Base-by-base conservation (phyloP, 495 filamentous ascomycete genomes). In the Xylona heveae region DNA sequence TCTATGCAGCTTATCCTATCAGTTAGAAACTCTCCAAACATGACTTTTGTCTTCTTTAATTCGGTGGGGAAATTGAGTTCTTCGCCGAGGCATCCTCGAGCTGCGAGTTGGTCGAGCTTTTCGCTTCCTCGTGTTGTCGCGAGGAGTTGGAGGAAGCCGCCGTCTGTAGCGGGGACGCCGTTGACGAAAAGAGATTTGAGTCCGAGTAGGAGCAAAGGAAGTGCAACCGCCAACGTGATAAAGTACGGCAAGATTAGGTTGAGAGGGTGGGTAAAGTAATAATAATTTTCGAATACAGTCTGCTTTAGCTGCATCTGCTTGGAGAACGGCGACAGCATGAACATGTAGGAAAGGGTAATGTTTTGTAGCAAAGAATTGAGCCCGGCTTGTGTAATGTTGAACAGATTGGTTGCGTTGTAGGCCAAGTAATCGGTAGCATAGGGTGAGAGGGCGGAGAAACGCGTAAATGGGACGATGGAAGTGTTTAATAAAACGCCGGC, bases 21-120 rank as follows among this genome's bases (percentile, higher is more conserved):
- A n/a, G n/a, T n/a, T n/a, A n/a, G n/a, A 7, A 49, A 31, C 22
- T 45, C 46, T 19, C 46, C 46, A 39, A 42, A 49, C 30, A 35
- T 31, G 6, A 49, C 41, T 33, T 49, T 36, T 32, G 44, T 24
- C 13, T 44, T 31, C 25, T 38, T 40, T 13, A 46, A 19, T 14
- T 46, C 41, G 4, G 40, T 30, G 8, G 46, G 46, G 6, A 42
- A 33, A 29, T 40, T 49, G 32, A 42, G 43, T 1, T 38, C 29
- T 9, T 43, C 46, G 4, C 43, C 46, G n/a, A 46, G 28, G 34
- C 41, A 49, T 0, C 43, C 46, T 19, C 38, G 34, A 13, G 39
- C 41, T 6, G 46, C 46, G 6, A 45, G 35, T 18, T 41, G 31
- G 19, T 40, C 36, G 5, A 49, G 34, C 9, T 28, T 18, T 1